These are phyloP conservation scores for Candida mesenterica DNA, from an alignment of 1,139 yeast species.

Conservation along the genomic window DNA sequence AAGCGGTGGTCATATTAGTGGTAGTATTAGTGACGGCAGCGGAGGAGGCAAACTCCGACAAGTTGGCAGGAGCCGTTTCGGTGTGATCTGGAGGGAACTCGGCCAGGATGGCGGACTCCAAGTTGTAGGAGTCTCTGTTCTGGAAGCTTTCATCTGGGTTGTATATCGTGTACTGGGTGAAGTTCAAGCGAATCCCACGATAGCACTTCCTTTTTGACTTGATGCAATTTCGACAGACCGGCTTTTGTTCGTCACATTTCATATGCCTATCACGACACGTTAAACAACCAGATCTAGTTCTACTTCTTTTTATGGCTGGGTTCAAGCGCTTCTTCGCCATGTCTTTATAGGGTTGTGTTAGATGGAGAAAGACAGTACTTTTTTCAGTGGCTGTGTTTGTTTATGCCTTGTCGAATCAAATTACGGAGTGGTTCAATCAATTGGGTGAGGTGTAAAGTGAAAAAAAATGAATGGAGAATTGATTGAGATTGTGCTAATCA, in stretches of 20 bases:
- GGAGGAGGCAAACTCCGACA: too few relatives aligned
- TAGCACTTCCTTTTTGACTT: constrained; percentile 43
- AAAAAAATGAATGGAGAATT: too few relatives aligned
- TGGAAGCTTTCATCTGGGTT: constrained; percentile 27
- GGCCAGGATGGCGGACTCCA: too few relatives aligned
- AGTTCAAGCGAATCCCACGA: constrained; percentile 45
- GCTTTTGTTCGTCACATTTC: constrained; percentile 49
- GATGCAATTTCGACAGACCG: constrained; percentile 46
- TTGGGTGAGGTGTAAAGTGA: too few relatives aligned
- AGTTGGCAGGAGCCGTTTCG: too few relatives aligned
- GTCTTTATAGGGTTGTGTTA: neutral
- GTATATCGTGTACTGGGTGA: constrained; percentile 43
- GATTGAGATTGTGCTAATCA: too few relatives aligned
- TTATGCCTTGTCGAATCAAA: too few relatives aligned
- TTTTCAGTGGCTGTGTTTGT: too few relatives aligned
- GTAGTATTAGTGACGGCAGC: too few relatives aligned
- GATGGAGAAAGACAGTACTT: neutral
- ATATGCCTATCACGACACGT: constrained; percentile 50
- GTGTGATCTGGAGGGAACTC: too few relatives aligned
- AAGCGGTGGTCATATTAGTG: neutral
- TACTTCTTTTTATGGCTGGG: constrained; percentile 26
- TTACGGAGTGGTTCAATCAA: too few relatives aligned
- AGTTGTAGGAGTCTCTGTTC: constrained; percentile 1
- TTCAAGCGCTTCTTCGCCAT: constrained; percentile 21
- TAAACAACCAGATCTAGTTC: constrained; percentile 46